Evolutionary conservation across 2,329 filamentous ascomycete genomes (phyloP).

Genomic region (Calonectria crousiana): DNA sequence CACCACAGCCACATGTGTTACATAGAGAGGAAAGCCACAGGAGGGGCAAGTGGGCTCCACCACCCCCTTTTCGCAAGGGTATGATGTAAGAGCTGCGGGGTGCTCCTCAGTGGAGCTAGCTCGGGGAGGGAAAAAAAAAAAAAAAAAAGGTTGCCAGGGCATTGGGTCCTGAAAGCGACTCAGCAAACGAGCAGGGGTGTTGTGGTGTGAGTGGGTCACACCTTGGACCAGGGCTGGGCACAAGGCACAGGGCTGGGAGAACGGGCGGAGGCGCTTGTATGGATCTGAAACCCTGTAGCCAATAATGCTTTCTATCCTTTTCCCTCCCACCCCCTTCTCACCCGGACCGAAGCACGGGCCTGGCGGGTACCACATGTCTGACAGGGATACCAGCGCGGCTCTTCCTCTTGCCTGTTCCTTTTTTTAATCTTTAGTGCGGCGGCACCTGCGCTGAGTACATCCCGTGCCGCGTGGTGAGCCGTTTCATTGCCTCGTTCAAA

Average conservation of each 20-base stretch:
- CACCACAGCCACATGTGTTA: slow-evolving; percentile 22
- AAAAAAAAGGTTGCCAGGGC: slow-evolving; percentile 19
- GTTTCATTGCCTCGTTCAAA: background rate
- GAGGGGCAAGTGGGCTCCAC: background rate
- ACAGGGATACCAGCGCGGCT: slow-evolving; percentile 47
- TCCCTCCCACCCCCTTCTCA: slow-evolving; percentile 1
- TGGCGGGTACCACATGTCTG: slow-evolving; percentile 46
- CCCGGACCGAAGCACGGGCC: slow-evolving; percentile 41
- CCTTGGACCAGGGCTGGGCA: background rate
- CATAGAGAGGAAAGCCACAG: slow-evolving; percentile 2
- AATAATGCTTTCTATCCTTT: slow-evolving; percentile 27
- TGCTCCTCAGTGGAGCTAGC: background rate
- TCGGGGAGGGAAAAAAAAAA: background rate
- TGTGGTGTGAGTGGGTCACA: background rate
- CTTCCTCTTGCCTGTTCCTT: slow-evolving; percentile 36
- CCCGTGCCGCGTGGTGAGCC: background rate
- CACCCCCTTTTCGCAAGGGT: slow-evolving; percentile 9
- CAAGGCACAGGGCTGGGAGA: slow-evolving; percentile 38
- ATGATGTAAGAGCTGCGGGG: slow-evolving; percentile 31
- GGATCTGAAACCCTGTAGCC: slow-evolving; percentile 26
- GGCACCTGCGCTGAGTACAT: slow-evolving; percentile 11
- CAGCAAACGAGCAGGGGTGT: background rate
- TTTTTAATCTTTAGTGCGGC: slow-evolving; percentile 22
- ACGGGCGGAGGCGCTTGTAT: slow-evolving; percentile 27
- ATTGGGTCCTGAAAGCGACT: slow-evolving; percentile 10